Percentiles rank a stretch among this genome's conserved stretches.
Evolutionary conservation across 805 yeast species (phyloP).

Genomic region (Cyberlindnera maritima): DNA sequence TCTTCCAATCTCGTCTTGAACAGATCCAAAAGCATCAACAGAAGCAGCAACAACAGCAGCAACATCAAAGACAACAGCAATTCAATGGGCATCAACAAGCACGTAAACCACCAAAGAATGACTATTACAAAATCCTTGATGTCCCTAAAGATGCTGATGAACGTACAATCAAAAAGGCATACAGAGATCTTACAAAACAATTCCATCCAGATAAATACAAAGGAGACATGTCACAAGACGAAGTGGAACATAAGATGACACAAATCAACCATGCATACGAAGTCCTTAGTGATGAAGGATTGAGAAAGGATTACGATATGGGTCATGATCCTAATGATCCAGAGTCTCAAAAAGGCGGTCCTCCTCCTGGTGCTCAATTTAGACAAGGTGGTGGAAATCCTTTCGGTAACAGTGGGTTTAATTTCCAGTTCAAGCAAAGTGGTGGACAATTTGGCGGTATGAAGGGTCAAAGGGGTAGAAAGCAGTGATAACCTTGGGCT

Average conservation of each 20-base stretch:
- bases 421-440: slow-evolving; percentile 7
- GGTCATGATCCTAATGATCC: slow-evolving; percentile 53
- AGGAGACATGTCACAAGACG: slow-evolving; percentile 60
- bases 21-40: slow-evolving; percentile 31
- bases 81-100: slow-evolving; percentile 24
- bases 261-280: slow-evolving; percentile 93
- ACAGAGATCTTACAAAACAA: slow-evolving; percentile 71
- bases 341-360: slow-evolving; percentile 13
- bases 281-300: slow-evolving; percentile 64
- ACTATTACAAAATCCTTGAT: slow-evolving; percentile 78
- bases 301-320: slow-evolving; percentile 53
- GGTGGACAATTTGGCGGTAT: slow-evolving; percentile 8
- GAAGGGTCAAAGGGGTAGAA: slow-evolving; percentile 1
- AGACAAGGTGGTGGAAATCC: slow-evolving; percentile 1
- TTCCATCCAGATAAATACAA: slow-evolving; percentile 92
- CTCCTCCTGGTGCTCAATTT: slow-evolving; percentile 4
- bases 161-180: slow-evolving; percentile 74
- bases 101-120: slow-evolving; percentile 43
- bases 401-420: slow-evolving; percentile 7
- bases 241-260: slow-evolving; percentile 82
- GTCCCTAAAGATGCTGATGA: slow-evolving; percentile 65
- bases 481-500: not conserved
- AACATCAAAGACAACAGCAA: slow-evolving; percentile 38
- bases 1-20: slow-evolving; percentile 30
- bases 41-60: slow-evolving; percentile 46